phyloP scores from a whole-genome alignment of 768 basidiomycete species.

The Galerina sulciceps region DNA sequence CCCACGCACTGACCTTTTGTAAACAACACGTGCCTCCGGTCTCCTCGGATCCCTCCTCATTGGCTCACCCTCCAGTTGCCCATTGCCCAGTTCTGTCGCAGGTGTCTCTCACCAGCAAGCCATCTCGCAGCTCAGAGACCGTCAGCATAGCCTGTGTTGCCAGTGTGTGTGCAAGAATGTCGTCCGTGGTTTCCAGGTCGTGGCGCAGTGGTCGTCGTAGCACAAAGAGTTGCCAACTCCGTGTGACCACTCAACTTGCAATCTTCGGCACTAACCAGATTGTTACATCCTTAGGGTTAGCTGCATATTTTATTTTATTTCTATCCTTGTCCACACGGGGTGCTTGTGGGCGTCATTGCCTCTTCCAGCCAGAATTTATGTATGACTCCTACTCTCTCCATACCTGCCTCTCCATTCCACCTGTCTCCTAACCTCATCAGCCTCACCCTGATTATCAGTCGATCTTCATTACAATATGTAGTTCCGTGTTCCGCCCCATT shows the following conservation, averaged over 20 bases:
- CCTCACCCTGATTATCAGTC: no score
- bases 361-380: neutral
- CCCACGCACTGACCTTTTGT: conserved; percentile 53
- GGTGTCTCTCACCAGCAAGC: no score
- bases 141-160: neutral
- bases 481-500: no score
- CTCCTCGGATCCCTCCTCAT: conserved; percentile 22
- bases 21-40: conserved; percentile 40
- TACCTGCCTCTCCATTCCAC: no score
- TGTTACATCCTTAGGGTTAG: neutral
- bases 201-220: neutral
- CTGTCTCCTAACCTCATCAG: no score
- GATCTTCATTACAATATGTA: no score
- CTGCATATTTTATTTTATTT: neutral
- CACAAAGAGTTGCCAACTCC: neutral
- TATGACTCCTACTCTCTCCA: no score
- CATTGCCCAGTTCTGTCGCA: no score
- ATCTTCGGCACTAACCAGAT: neutral
- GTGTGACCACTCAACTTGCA: neutral
- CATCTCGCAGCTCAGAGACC: neutral
- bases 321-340: neutral
- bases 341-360: neutral
- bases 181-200: neutral
- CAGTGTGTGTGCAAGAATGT: neutral
- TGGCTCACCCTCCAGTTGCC: no score